These are phyloP conservation scores for Boletus rubropictus DNA, from an alignment of 768 basidiomycete genomes.

Conservation along the genomic window DNA sequence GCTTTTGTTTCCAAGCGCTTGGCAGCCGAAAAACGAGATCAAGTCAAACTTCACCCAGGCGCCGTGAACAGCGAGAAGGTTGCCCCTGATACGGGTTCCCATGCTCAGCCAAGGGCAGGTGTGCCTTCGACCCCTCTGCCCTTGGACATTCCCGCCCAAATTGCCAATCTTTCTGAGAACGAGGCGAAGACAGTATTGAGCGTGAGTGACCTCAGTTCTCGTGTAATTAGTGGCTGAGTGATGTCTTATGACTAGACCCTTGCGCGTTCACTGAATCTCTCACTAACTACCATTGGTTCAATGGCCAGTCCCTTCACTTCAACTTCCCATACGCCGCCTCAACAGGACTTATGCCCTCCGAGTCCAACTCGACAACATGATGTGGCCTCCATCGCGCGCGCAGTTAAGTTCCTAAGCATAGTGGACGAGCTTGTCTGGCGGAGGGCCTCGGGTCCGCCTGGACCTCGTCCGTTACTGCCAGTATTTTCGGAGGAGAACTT, in stretches of 20 bases:
- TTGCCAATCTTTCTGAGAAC: constrained; percentile 18
- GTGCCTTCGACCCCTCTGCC: not conserved
- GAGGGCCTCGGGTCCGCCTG: constrained; percentile 10
- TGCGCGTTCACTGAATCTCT: constrained; percentile 11
- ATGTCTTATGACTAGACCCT: constrained; percentile 8
- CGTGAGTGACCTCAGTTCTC: constrained; percentile 11
- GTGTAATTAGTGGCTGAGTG: not conserved
- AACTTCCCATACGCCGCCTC: not conserved
- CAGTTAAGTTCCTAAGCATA: constrained; percentile 22
- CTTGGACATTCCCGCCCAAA: constrained; percentile 8
- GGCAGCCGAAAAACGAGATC: constrained; percentile 2
- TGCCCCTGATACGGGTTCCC: not conserved
- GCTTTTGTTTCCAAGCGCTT: constrained; percentile 13
- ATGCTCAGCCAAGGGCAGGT: not conserved
- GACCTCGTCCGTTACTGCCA: constrained; percentile 7
- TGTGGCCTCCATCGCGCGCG: constrained; percentile 17
- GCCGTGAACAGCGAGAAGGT: not conserved
- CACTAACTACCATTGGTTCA: not conserved
- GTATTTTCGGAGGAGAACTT: constrained; percentile 25
- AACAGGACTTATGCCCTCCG: not conserved
- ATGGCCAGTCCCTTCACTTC: not conserved
- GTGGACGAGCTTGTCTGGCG: constrained; percentile 30
- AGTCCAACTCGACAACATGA: constrained; percentile 9
- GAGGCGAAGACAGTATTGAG: constrained; percentile 19
- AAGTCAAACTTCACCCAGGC: not conserved